These are phyloP conservation scores for Arthrobotrys musiformis DNA, from an alignment of 2,329 filamentous ascomycete species.

Conservation along the genomic window DNA sequence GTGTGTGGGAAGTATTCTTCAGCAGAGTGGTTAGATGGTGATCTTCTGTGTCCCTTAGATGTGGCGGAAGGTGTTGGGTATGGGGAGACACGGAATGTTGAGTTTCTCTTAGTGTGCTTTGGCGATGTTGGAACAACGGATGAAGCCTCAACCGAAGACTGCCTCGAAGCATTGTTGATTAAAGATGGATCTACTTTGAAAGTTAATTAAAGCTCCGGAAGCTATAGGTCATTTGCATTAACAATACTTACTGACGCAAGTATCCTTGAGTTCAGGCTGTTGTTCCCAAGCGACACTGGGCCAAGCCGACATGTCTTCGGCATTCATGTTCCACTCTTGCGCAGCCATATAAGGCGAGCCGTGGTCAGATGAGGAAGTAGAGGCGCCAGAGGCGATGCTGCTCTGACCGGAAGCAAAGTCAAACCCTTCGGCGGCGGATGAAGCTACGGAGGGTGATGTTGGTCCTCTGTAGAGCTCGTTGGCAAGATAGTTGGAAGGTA, in stretches of 20 bases:
- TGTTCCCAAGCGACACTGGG: conserved; percentile 52
- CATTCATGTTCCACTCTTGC: conserved; percentile 55
- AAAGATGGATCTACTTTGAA: conserved; percentile 50
- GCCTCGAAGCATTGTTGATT: conserved; percentile 51
- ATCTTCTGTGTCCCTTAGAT: conserved; percentile 48
- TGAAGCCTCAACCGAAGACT: conserved; percentile 43
- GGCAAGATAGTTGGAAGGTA: conserved; percentile 52
- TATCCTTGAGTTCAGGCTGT: conserved; percentile 47
- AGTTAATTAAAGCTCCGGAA: conserved; percentile 23
- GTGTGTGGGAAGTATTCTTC: conserved; percentile 54
- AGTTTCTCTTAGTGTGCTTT: conserved; percentile 51
- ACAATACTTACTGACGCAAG: conserved; percentile 52
- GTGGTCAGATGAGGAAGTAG: conserved; percentile 53
- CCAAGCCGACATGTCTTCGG: conserved; percentile 33
- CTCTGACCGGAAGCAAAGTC: conserved; percentile 54
- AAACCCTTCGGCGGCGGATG: conserved; percentile 43
- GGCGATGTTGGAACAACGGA: conserved; percentile 44
- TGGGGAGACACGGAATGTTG: conserved; percentile 50
- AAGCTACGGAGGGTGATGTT: conserved; percentile 50
- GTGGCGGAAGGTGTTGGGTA: conserved; percentile 45
- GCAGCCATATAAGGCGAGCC: conserved; percentile 48
- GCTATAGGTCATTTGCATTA: background rate
- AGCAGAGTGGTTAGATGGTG: conserved; percentile 36
- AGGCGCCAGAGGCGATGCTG: conserved; percentile 52
- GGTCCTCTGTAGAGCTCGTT: conserved; percentile 53